Evolutionary conservation across 805 yeast genomes (phyloP), one percentile per base, ranked within the genome.

Genomic region (Cephaloascus fragrans): DNA sequence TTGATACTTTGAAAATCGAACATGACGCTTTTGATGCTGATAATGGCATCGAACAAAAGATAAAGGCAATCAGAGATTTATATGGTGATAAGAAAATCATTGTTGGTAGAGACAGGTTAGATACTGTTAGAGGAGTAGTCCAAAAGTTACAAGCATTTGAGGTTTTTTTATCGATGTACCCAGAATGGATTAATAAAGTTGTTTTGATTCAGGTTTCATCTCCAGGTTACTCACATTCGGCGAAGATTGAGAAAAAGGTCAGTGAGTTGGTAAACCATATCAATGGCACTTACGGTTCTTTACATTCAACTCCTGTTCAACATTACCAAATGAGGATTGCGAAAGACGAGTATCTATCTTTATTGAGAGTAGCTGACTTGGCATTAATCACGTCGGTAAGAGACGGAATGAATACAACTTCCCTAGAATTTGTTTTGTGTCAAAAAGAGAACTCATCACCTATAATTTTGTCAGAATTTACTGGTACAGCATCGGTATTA

Each of bases 351-450:
- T 93, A 93, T 58, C 67, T 83, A 43, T 96, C 97, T 0, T 63
- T 93, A 37, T 64, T 93, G 40, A 71, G 96, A 45, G 89, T 77
- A 14, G 97, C 97, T 0, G 97, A 93, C 53, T 64, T 93, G 47
- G 89, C 95, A 20, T 61, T 93, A 39, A 84, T 88, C 45, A 87
- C 97, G 0, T 80, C 95, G 2, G 80, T 90, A 20, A 77, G 98
- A 55, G 98, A 93, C 57, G 97, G 97, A 41, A 88, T 90, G 83
- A 90, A 88, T 62, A 87, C 97, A 3, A 93, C 97, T 2, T 86
- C 96, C 1, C 64, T 90, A 42, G 98, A 93, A 59, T 93, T 77
- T 57, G 93, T 89, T 35, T 78, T 89, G 34, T 85, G 96, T 48
- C 95, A 86, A 58, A 80, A 85, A 51, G 64, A 75, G 44, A 73